Evolutionary conservation across 208 protist species (phyloP).

Genomic region (Porcisia deanei): DNA sequence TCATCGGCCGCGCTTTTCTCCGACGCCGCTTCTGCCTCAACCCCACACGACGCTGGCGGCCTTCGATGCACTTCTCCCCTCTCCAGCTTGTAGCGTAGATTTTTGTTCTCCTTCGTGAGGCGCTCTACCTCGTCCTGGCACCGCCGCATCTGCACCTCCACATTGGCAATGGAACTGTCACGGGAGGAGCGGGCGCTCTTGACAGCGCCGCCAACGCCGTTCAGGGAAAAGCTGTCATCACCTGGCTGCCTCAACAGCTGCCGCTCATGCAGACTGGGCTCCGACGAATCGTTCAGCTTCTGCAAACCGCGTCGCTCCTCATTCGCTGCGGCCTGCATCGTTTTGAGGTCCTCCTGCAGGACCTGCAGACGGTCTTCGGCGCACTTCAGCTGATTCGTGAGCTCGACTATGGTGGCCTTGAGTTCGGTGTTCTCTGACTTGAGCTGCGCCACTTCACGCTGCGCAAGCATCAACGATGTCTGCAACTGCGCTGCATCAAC

Average conservation of each 20-base stretch:
- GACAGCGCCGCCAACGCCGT: background rate
- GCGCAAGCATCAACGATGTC: conserved; percentile 6
- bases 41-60: background rate
- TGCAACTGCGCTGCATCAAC: conserved; percentile 12
- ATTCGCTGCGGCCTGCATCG: conserved; percentile 23
- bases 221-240: conserved; percentile 13
- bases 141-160: conserved; percentile 39
- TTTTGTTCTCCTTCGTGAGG: conserved; percentile 32
- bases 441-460: conserved; percentile 43
- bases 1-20: conserved; percentile 7
- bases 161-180: conserved; percentile 28
- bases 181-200: conserved; percentile 16
- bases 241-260: conserved; percentile 3
- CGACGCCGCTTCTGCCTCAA: background rate
- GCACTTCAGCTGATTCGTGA: conserved; percentile 46
- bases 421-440: conserved; percentile 58
- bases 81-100: conserved; percentile 24
- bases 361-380: conserved; percentile 43
- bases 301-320: conserved; percentile 40
- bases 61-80: background rate
- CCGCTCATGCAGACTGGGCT: conserved; percentile 3
- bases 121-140: conserved; percentile 49
- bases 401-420: conserved; percentile 47
- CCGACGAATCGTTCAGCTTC: conserved; percentile 39
- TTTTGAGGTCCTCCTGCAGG: conserved; percentile 34